A percentile compares a stretch with the other conserved stretches of the same genome.
These are phyloP conservation scores for Penicillium janthinellum DNA, from an alignment of 2,329 filamentous ascomycete genomes.

Conservation along the genomic window DNA sequence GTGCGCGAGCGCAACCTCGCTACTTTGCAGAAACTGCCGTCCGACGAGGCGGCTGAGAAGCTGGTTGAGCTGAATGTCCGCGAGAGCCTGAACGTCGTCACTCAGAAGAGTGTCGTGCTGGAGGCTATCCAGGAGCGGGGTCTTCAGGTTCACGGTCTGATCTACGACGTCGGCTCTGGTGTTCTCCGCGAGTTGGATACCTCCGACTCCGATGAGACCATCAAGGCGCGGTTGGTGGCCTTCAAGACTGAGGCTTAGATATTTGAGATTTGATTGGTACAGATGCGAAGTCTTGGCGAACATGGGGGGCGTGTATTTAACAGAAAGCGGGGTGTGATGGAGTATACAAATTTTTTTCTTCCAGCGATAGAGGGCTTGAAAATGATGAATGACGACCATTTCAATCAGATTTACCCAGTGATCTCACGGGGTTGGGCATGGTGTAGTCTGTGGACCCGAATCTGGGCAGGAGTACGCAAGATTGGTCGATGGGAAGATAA, in stretches of 20 bases:
- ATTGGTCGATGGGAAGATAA: too few species aligned
- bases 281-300: background rate
- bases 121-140: slow-evolving; percentile 71
- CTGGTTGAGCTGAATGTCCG: slow-evolving; percentile 78
- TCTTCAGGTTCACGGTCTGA: slow-evolving; percentile 73
- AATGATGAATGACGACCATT: background rate
- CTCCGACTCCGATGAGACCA: slow-evolving; percentile 43
- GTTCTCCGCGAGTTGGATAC: slow-evolving; percentile 56
- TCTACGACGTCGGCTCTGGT: slow-evolving; percentile 69
- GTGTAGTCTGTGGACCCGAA: too few species aligned
- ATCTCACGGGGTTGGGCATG: background rate
- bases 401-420: background rate
- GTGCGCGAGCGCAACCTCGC: slow-evolving; percentile 57
- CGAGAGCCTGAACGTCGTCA: slow-evolving; percentile 66
- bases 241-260: slow-evolving; percentile 40
- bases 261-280: background rate
- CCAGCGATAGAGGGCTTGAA: background rate
- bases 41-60: slow-evolving; percentile 57
- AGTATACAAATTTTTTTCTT: background rate
- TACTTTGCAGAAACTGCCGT: slow-evolving; percentile 51
- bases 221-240: slow-evolving; percentile 42
- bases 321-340: background rate
- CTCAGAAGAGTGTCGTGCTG: slow-evolving; percentile 68
- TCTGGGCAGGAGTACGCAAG: too few species aligned
- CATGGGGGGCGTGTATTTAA: background rate